Percentiles rank a stretch among this genome's conserved stretches.
Evolutionary conservation across 129 eudicot genomes (phyloP).

Genomic region (Glebionis coronaria): DNA sequence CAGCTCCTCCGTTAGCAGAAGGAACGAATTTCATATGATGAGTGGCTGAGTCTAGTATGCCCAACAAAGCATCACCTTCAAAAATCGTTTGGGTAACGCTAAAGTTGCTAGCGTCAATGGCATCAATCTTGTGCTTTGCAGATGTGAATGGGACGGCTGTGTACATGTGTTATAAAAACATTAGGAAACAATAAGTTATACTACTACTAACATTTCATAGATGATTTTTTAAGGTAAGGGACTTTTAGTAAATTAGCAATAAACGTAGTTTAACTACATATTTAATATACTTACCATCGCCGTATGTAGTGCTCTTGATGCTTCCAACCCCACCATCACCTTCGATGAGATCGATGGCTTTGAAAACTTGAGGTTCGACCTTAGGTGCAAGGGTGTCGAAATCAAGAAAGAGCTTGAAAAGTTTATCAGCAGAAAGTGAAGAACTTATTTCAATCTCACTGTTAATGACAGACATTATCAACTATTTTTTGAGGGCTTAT

Average conservation of each 20-base stretch:
- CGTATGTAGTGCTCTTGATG: slow-evolving; percentile 29
- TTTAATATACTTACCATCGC: slow-evolving; percentile 29
- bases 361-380: slow-evolving; percentile 34
- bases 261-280: not conserved
- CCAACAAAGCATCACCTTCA: slow-evolving; percentile 26
- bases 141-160: not conserved
- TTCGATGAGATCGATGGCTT: slow-evolving; percentile 30
- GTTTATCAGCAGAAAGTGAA: slow-evolving; percentile 37
- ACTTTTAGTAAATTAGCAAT: too few species aligned
- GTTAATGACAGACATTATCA: slow-evolving; percentile 35
- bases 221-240: too few species aligned
- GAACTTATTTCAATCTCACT: slow-evolving; percentile 25
- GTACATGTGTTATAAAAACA: not conserved
- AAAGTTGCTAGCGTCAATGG: slow-evolving; percentile 6
- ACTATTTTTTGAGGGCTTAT: not conserved
- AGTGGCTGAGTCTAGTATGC: slow-evolving; percentile 22
- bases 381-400: slow-evolving; percentile 38
- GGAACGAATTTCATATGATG: slow-evolving; percentile 17
- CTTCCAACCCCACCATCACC: slow-evolving; percentile 54
- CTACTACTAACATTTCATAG: too few species aligned
- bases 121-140: not conserved
- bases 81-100: slow-evolving; percentile 13
- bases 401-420: slow-evolving; percentile 34
- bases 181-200: not conserved
- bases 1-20: slow-evolving; percentile 26